These are phyloP conservation scores for Aspergillus spinulosporus DNA, from an alignment of 2,329 filamentous ascomycete genomes.

Conservation along the genomic window DNA sequence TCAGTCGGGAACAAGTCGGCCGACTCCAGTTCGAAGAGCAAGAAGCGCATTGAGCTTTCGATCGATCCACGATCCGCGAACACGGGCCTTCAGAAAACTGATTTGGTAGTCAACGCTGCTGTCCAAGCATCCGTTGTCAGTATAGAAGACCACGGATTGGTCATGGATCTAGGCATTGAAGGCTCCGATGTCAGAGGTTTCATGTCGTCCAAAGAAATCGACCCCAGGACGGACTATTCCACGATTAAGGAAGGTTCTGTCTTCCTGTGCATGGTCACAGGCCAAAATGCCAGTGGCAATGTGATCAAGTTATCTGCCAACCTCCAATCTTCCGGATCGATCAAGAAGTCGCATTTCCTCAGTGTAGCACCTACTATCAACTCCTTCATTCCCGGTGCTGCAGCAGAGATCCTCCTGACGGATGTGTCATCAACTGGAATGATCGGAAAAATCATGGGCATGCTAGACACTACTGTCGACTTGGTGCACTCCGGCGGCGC, in stretches of 20 bases:
- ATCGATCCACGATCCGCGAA: constrained; percentile 79
- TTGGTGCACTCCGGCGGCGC: constrained; percentile 81
- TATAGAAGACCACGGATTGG: constrained; percentile 91
- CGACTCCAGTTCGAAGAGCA: constrained; percentile 61
- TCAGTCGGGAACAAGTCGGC: constrained; percentile 65
- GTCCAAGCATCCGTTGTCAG: constrained; percentile 86
- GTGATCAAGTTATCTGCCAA: constrained; percentile 83
- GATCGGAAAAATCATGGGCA: constrained; percentile 85
- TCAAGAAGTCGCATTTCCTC: constrained; percentile 65
- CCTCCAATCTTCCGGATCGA: constrained; percentile 66
- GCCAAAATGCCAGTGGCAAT: constrained; percentile 73
- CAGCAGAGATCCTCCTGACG: constrained; percentile 78
- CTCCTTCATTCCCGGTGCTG: constrained; percentile 87
- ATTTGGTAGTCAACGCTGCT: constrained; percentile 72
- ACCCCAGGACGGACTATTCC: constrained; percentile 63
- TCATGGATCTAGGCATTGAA: constrained; percentile 85
- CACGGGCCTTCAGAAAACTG: constrained; percentile 68
- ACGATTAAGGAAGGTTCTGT: constrained; percentile 79
- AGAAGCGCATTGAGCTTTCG: constrained; percentile 83
- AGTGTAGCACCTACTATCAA: constrained; percentile 82
- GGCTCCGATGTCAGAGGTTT: constrained; percentile 73
- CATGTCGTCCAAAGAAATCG: constrained; percentile 79
- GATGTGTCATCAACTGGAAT: constrained; percentile 75
- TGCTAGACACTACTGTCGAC: constrained; percentile 87
- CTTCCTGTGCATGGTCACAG: constrained; percentile 77